phyloP scores from a whole-genome alignment of 2,329 filamentous ascomycete species.

The Pestalotiopsis sp. region DNA sequence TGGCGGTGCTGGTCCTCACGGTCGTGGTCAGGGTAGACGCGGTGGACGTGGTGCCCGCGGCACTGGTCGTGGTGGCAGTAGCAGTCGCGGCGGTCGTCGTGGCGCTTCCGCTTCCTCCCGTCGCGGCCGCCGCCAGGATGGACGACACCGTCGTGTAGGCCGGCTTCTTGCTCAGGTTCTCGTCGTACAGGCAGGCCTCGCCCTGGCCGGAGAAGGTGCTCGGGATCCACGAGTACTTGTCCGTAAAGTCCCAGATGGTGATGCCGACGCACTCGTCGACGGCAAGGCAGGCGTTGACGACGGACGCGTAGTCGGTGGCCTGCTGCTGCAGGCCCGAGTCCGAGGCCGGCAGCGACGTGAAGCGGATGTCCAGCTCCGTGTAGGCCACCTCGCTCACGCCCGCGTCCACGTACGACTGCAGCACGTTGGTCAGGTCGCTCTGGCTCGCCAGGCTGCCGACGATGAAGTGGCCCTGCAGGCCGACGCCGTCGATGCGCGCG shows the following conservation, averaged over 20 bases:
- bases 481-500: conserved; percentile 64
- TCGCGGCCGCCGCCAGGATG: conserved; percentile 11
- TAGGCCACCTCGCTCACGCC: conserved; percentile 58
- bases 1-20: not conserved
- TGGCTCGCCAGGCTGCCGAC: conserved; percentile 53
- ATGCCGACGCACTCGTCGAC: conserved; percentile 41
- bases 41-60: not conserved
- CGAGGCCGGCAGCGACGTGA: conserved; percentile 46
- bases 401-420: conserved; percentile 52
- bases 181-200: conserved; percentile 40
- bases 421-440: conserved; percentile 44
- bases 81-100: not conserved
- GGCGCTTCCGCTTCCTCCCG: not conserved
- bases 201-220: conserved; percentile 62
- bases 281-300: conserved; percentile 38
- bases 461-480: conserved; percentile 64
- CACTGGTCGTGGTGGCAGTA: not conserved
- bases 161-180: conserved; percentile 38
- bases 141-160: conserved; percentile 33
- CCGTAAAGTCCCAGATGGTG: conserved; percentile 45
- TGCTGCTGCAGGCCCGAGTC: conserved; percentile 45
- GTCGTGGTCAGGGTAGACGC: not conserved
- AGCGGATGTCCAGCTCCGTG: conserved; percentile 65
- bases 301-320: conserved; percentile 45
- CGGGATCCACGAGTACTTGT: conserved; percentile 63